phyloP scores from a whole-genome alignment of 176 grass and related monocot genomes.

The Microstegium vimineum region DNA sequence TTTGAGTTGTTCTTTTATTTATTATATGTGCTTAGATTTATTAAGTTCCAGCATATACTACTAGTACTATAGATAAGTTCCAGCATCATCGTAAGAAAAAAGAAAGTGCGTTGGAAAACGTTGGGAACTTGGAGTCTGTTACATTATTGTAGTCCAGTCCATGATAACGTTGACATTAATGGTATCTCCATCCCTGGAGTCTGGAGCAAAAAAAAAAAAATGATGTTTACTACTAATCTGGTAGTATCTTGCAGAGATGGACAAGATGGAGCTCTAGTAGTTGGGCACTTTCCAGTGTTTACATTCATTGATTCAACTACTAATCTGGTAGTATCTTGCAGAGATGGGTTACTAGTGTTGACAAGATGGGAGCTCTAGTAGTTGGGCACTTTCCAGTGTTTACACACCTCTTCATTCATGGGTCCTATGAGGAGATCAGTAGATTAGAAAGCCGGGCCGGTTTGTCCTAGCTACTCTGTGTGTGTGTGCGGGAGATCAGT shows the following conservation, averaged over 20 bases:
- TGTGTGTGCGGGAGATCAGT: neutral
- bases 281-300: conserved; percentile 8
- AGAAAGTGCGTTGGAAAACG: neutral
- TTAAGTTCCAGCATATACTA: too few relatives aligned
- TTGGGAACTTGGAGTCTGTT: neutral
- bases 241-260: neutral
- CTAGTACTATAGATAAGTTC: neutral
- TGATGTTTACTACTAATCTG: neutral
- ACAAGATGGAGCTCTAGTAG: too few relatives aligned
- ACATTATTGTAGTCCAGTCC: neutral
- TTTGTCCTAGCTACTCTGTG: neutral
- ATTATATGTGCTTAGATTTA: neutral
- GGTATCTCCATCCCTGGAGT: neutral
- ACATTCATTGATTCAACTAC: too few relatives aligned
- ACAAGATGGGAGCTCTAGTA: too few relatives aligned
- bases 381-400: too few relatives aligned
- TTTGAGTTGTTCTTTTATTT: neutral
- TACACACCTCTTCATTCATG: too few relatives aligned
- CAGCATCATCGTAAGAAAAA: neutral
- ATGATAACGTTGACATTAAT: neutral
- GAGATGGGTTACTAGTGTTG: too few relatives aligned
- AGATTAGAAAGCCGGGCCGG: too few relatives aligned
- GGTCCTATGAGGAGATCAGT: neutral
- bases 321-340: too few relatives aligned
- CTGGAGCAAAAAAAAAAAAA: too few relatives aligned